These are phyloP conservation scores for Lipomyces orientalis DNA, from an alignment of 805 yeast species.

Conservation along the genomic window DNA sequence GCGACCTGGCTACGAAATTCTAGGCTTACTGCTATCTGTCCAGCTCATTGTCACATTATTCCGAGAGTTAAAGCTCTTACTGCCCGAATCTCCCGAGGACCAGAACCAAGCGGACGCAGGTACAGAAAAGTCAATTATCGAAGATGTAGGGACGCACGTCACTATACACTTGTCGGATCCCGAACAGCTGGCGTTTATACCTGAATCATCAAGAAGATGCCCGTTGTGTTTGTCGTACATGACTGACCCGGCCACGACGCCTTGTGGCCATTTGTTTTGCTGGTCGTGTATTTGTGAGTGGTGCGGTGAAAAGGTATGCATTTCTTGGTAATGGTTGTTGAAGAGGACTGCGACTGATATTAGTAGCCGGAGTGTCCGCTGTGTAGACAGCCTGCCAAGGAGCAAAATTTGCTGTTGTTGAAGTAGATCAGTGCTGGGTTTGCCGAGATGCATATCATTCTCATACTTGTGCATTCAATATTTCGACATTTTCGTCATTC, in stretches of 20 bases:
- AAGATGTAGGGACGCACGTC: conserved; percentile 2
- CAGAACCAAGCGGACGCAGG: conserved; percentile 24
- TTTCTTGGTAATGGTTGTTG: background rate
- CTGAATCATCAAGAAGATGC: conserved; percentile 73
- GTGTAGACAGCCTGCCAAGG: conserved; percentile 74
- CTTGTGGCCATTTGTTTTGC: conserved; percentile 92
- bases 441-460: too few species aligned
- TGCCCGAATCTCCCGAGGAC: background rate
- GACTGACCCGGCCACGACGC: conserved; percentile 81
- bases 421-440: conserved; percentile 40
- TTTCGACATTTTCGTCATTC: too few species aligned
- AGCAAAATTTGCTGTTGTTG: conserved; percentile 67
- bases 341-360: background rate
- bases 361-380: conserved; percentile 80
- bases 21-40: conserved; percentile 55
- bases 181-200: conserved; percentile 66
- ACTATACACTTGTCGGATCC: conserved; percentile 64
- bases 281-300: conserved; percentile 91
- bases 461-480: too few species aligned
- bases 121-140: conserved; percentile 9
- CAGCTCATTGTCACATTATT: conserved; percentile 39
- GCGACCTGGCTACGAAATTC: conserved; percentile 67
- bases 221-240: conserved; percentile 82
- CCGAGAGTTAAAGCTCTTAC: conserved; percentile 10
- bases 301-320: conserved; percentile 68